Conservation (phyloP, 805 yeast species). For the Kuraishia capsulata region DNA sequence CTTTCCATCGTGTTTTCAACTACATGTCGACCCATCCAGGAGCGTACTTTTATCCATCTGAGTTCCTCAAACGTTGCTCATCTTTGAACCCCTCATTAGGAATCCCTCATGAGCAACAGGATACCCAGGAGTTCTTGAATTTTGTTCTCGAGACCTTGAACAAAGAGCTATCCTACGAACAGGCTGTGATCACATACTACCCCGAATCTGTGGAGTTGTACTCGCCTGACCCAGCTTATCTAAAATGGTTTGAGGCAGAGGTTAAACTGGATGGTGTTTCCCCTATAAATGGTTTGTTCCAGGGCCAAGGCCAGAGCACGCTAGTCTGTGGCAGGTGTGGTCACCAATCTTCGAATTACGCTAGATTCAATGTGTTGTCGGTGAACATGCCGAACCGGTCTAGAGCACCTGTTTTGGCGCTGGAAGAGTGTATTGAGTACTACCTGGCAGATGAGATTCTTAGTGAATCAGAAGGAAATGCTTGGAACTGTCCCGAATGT, state of each 20-base stretch:
- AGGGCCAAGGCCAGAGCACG: slow-evolving; percentile 64
- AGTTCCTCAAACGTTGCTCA: slow-evolving; percentile 37
- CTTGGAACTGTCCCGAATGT: slow-evolving; percentile 82
- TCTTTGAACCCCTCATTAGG: slow-evolving; percentile 54
- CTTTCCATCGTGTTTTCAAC: slow-evolving; percentile 43
- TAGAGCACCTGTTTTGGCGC: slow-evolving; percentile 24
- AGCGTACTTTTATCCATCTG: slow-evolving; percentile 54
- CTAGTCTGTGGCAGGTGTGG: slow-evolving; percentile 61
- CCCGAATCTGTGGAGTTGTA: slow-evolving; percentile 10
- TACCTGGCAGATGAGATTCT: slow-evolving; percentile 58
- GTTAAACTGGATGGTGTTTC: slow-evolving; percentile 52
- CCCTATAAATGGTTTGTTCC: slow-evolving; percentile 57
- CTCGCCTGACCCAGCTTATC: slow-evolving; percentile 33
- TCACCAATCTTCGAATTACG: slow-evolving; percentile 46
- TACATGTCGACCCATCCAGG: slow-evolving; percentile 54
- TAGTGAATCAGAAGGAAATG: slow-evolving; percentile 54
- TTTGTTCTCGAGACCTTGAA: slow-evolving; percentile 61
- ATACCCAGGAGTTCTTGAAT: slow-evolving; percentile 68
- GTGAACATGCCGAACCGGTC: not conserved
- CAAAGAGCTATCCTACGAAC: slow-evolving; percentile 39
- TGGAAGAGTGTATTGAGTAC: slow-evolving; percentile 56
- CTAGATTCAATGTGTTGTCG: slow-evolving; percentile 55
- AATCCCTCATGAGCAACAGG: slow-evolving; percentile 74
- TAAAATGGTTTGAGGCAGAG: slow-evolving; percentile 49
- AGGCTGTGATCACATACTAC: slow-evolving; percentile 12